Conservation (phyloP, 1,139 yeast genomes). For the Saccharomycopsis phalli region DNA sequence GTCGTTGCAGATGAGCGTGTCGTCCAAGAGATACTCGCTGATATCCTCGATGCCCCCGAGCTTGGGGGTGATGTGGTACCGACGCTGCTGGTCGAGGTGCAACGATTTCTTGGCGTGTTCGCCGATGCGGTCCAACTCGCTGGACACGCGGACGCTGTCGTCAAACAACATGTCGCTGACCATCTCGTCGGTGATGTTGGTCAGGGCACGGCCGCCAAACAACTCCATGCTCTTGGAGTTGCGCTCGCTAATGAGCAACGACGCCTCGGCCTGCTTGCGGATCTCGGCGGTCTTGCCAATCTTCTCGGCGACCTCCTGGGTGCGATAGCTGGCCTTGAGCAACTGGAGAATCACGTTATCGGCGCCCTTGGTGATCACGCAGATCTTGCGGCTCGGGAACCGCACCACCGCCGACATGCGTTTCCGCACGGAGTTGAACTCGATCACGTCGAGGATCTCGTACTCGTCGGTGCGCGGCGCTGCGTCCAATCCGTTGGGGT, state of each 20-base stretch:
- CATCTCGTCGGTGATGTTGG: slow-evolving; percentile 27
- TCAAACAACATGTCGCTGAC: slow-evolving; percentile 41
- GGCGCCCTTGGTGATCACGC: slow-evolving; percentile 89
- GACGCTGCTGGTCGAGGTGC: slow-evolving; percentile 50
- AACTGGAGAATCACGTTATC: slow-evolving; percentile 85
- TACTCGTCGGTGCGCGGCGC: slow-evolving; percentile 60
- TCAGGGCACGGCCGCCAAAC: slow-evolving; percentile 28
- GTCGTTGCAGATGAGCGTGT: slow-evolving; percentile 52
- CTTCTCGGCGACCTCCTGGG: slow-evolving; percentile 53
- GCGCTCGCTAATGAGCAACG: slow-evolving; percentile 51
- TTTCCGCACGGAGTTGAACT: slow-evolving; percentile 80
- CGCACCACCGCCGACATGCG: slow-evolving; percentile 85
- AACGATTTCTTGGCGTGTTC: slow-evolving; percentile 53
- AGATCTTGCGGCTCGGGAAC: slow-evolving; percentile 72
- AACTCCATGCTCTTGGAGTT: slow-evolving; percentile 25
- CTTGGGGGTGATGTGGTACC: slow-evolving; percentile 31
- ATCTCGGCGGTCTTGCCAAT: slow-evolving; percentile 49
- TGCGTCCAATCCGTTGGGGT: slow-evolving; percentile 69
- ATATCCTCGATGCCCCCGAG: slow-evolving; percentile 58
- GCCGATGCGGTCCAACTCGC: slow-evolving; percentile 53
- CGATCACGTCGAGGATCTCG: slow-evolving; percentile 69
- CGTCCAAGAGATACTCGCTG: slow-evolving; percentile 5
- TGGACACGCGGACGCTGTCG: slow-evolving; percentile 38
- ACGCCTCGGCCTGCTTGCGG: slow-evolving; percentile 77
- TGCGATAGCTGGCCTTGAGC: slow-evolving; percentile 49